phyloP scores from a whole-genome alignment of 495 filamentous ascomycete species.

The Terfezia claveryi region DNA sequence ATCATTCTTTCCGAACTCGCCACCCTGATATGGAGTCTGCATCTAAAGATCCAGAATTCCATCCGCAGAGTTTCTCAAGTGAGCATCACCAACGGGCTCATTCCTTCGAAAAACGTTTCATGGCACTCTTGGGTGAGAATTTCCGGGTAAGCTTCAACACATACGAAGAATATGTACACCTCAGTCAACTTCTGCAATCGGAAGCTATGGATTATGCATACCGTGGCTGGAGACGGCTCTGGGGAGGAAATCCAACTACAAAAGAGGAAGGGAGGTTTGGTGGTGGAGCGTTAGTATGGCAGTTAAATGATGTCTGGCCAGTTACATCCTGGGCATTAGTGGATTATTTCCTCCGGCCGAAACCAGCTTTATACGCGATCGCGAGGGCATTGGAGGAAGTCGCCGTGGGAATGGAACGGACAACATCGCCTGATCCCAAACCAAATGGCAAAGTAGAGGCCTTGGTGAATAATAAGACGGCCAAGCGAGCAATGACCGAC shows the following conservation, averaged over 20 bases:
- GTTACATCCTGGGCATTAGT: conserved; percentile 15
- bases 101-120: conserved; percentile 37
- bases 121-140: conserved; percentile 33
- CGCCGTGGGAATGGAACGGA: too few species aligned
- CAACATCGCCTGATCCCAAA: conserved; percentile 1
- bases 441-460: conserved; percentile 13
- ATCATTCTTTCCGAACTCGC: conserved; percentile 27
- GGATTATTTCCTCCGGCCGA: not conserved
- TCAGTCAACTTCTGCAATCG: conserved; percentile 45
- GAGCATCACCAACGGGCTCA: conserved; percentile 54
- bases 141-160: conserved; percentile 18
- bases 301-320: conserved; percentile 83
- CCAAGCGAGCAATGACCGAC: conserved; percentile 1
- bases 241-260: conserved; percentile 36
- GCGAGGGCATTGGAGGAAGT: not conserved
- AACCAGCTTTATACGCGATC: not conserved
- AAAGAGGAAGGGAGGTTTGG: conserved; percentile 25
- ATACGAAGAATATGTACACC: conserved; percentile 20
- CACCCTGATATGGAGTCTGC: not conserved
- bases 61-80: conserved; percentile 40
- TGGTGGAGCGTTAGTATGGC: conserved; percentile 74
- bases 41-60: conserved; percentile 23
- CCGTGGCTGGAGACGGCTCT: conserved; percentile 41
- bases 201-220: conserved; percentile 48
- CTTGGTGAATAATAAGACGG: conserved; percentile 7